Evolutionary conservation across 2,329 filamentous ascomycete species (phyloP), one percentile per base, ranked within the genome.

Genomic region (Aspergillus ochraceus): DNA sequence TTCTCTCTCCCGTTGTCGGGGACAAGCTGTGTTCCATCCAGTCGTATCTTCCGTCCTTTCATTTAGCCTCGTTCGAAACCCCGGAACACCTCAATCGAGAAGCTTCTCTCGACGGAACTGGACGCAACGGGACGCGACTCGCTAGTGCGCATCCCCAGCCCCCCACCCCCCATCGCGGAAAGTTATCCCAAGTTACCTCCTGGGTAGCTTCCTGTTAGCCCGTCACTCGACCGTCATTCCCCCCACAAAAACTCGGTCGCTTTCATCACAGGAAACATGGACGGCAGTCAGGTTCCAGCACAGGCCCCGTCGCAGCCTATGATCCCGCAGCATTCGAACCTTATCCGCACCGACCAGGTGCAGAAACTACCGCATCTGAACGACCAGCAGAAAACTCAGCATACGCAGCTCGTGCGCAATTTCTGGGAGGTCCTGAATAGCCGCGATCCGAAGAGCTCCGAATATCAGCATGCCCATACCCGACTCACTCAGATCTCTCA

Each of bases 361-460:
- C 78, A 80, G 61, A 79, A 78, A 59, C 75, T 86, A 6, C 81
- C 82, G 5, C 77, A 81, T 70, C 75, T 88, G 30, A 81, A 74
- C 61, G 81, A 84, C 9, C 74, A 81, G 52, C 80, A 84, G 66
- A 87, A 86, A 73, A 72, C 78, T 49, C 80, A 84, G 64, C 86
- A 86, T 67, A 82, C 81, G 59, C 74, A 79, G 52, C 76, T 82
- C 20, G 80, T 88, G 62, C 77, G 79, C 58, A 80, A 77, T 61
- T 77, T 85, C 53, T 88, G 84, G 84, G 78, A 80, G 30, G 71
- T 79, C 32, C 75, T 84, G 54, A 80, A 84, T 60, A 78, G 69
- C 47, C 78, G 79, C 46, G 77, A 83, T 12, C 73, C 76, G 36
- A 80, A 81, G 55, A 83, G 77, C 54, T 69, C 76, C 1, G 80